These are phyloP conservation scores for Gossypium rotundifolium DNA, from an alignment of 345 rosid species.

Conservation along the genomic window DNA sequence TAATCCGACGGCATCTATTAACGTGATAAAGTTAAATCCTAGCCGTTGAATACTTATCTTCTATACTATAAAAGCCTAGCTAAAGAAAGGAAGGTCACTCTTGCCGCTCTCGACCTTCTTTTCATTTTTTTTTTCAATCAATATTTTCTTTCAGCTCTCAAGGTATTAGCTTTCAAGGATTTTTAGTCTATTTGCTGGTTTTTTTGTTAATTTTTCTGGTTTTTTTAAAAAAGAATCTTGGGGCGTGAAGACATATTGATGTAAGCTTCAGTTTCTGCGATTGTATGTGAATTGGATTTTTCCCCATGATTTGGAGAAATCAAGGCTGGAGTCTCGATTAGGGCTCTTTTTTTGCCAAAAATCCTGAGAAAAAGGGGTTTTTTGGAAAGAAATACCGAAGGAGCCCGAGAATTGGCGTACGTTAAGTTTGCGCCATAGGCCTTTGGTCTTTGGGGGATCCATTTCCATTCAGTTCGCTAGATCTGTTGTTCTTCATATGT, in stretches of 20 bases:
- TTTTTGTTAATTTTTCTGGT: not conserved
- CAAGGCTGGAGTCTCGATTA: constrained; percentile 56
- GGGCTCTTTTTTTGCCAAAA: constrained; percentile 27
- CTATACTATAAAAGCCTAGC: too few relatives aligned
- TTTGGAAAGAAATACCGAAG: constrained; percentile 37
- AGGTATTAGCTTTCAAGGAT: constrained; percentile 15
- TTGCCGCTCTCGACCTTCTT: too few relatives aligned
- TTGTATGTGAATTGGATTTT: constrained; percentile 7
- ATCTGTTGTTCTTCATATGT: constrained; percentile 12
- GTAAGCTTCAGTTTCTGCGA: not conserved
- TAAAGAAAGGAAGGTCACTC: too few relatives aligned
- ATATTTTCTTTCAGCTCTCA: not conserved
- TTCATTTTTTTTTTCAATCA: too few relatives aligned
- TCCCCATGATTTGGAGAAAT: constrained; percentile 19
- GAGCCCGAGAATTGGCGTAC: constrained; percentile 51
- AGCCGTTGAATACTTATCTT: too few relatives aligned
- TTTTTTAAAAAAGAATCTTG: not conserved
- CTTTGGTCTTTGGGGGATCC: constrained; percentile 39
- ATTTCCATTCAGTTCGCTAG: constrained; percentile 15
- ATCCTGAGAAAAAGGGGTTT: constrained; percentile 7
- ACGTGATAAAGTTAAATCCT: too few relatives aligned
- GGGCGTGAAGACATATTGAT: constrained; percentile 2
- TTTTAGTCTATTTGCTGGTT: not conserved
- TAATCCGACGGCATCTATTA: too few relatives aligned
- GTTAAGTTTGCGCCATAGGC: constrained; percentile 42